A percentile compares a stretch with the other conserved stretches of the same genome.
Evolutionary conservation across 208 protist species (phyloP).

Genomic region (Wallacemonas collosoma): DNA sequence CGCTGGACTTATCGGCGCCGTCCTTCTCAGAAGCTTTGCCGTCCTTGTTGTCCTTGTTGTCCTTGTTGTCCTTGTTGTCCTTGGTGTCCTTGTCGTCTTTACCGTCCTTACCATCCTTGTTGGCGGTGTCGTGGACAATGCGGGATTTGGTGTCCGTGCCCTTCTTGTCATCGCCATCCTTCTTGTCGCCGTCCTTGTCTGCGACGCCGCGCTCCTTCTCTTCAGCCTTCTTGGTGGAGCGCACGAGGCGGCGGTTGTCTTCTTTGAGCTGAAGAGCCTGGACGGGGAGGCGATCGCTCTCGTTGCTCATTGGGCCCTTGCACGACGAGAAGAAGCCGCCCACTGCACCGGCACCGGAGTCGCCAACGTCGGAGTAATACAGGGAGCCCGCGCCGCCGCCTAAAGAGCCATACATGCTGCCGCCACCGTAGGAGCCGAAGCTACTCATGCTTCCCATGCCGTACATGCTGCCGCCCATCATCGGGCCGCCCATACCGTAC

Average conservation of each 20-base stretch:
- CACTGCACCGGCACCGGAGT: background rate
- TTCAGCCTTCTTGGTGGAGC: conserved; percentile 18
- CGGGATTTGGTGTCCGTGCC: conserved; percentile 5
- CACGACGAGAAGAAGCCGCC: conserved; percentile 14
- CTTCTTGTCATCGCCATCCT: conserved; percentile 20
- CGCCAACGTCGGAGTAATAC: conserved; percentile 19
- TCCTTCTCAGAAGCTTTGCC: conserved; percentile 2
- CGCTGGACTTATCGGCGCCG: background rate
- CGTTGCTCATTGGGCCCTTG: conserved; percentile 15
- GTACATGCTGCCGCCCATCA: conserved; percentile 30
- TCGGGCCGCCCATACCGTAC: conserved; percentile 22
- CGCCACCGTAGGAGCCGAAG: conserved; percentile 28
- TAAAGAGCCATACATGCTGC: conserved; percentile 25
- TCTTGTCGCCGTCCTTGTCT: conserved; percentile 14
- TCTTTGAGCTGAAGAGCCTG: background rate
- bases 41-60: background rate
- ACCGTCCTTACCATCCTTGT: conserved; percentile 5
- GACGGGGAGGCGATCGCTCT: conserved; percentile 9
- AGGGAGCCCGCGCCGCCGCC: conserved; percentile 20
- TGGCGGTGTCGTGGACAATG: background rate
- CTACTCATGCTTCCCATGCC: conserved; percentile 31
- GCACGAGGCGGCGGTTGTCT: conserved; percentile 3
- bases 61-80: background rate
- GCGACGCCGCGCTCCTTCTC: conserved; percentile 20
- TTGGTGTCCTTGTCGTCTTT: conserved; percentile 5